Base-by-base conservation (phyloP, 768 basidiomycete species). In the Gymnopilus junonius region DNA sequence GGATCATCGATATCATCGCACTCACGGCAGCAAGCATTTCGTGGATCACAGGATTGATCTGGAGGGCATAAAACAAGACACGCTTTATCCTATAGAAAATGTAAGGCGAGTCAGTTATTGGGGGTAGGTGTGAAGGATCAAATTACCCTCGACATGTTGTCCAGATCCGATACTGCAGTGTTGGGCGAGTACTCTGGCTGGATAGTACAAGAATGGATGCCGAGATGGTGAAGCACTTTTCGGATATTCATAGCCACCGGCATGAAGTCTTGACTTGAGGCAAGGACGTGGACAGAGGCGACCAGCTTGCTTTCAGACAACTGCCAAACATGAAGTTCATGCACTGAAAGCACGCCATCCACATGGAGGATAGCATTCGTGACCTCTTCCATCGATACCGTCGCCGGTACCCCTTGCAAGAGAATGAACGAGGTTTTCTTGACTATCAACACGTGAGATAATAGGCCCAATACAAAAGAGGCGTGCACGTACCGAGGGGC, bases 321-420 rank as follows among this genome's bases (percentile, higher is more conserved):
- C 70, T 97, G 95, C 97, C 97, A 99, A 54, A 99, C 87, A 76
- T 99, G 97, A 23, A 99, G 83, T 72, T 98, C 94, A 70, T 99
- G 97, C 27, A 99, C 69, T 23, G 92, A 92, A 55, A 89, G 76
- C 32, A 96, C 97, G 54, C 97, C 97, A 4, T 91, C 84, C 21
- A 98, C 92, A 3, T 79, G 79, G 17, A 92, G 80, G 61, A 99
- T 97, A 3, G 92, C 87, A n/a, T 80, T 76, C 46, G 90, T 87
- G 21, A 99, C 91, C 66, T 90, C 87, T 15, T 96, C 95, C 20
- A 99, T 82, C 1, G 94, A 95, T 25, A 99, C 86, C 17, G 89
- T 90, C 2, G 90, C 81, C 0, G 97, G 97, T 1, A 98, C 97
- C 48, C 93, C 97, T 77, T 99, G 97, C 2, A 99, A 82, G 12